A percentile compares a stretch with the other conserved stretches of the same genome.
phyloP scores from a whole-genome alignment of 1,139 yeast genomes.

The Wickerhamomyces sp. region DNA sequence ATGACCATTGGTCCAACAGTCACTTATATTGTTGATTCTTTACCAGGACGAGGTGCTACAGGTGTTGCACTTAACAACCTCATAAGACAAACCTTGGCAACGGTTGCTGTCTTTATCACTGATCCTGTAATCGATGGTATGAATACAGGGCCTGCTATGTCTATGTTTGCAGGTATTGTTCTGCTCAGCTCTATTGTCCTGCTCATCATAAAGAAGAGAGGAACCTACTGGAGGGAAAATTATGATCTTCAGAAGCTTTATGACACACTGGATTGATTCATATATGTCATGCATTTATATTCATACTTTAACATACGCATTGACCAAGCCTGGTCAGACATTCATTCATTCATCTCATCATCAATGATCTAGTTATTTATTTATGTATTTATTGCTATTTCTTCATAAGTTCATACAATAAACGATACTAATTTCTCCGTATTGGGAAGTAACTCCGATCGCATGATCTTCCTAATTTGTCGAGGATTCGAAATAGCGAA shows the following conservation, averaged over 20 bases:
- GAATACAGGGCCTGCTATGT: conserved; percentile 67
- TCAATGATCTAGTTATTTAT: too few relatives aligned
- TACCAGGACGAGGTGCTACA: conserved; percentile 87
- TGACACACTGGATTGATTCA: conserved; percentile 34
- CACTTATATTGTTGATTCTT: conserved; percentile 76
- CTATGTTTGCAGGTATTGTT: conserved; percentile 59
- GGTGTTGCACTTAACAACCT: conserved; percentile 83
- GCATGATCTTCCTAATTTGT: too few relatives aligned
- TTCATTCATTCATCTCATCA: too few relatives aligned
- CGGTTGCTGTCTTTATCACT: conserved; percentile 68
- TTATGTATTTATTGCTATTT: too few relatives aligned
- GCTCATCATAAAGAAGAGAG: conserved; percentile 48
- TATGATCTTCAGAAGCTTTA: conserved; percentile 58
- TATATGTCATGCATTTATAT: not conserved
- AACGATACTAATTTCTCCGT: too few relatives aligned
- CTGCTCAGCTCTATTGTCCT: conserved; percentile 40
- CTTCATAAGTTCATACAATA: too few relatives aligned
- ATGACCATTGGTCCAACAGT: conserved; percentile 76
- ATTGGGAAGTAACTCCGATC: too few relatives aligned
- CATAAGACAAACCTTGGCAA: conserved; percentile 68
- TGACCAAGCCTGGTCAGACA: not conserved
- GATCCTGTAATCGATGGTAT: conserved; percentile 61
- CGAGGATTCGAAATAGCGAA: too few relatives aligned
- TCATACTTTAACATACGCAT: not conserved
- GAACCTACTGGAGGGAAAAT: conserved; percentile 59